Evolutionary conservation across 2,329 filamentous ascomycete species (phyloP).

Genomic region (Didymella glomerata): DNA sequence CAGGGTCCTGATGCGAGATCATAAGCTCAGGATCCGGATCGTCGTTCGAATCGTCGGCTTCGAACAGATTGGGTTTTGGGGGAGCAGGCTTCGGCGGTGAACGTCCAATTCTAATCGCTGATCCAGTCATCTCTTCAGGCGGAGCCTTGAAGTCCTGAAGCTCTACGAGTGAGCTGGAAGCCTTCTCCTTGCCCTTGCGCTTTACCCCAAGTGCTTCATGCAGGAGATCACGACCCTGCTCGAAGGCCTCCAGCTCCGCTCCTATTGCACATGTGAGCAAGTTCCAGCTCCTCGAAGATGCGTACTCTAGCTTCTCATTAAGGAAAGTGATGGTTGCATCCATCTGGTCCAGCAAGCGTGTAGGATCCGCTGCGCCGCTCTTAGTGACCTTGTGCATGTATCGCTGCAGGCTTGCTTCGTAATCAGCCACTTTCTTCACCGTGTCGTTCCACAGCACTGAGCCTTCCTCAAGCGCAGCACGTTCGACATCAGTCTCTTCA

Average conservation of each 20-base stretch:
- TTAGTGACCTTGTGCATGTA: slow-evolving; percentile 56
- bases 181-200: slow-evolving; percentile 42
- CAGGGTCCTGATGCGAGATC: slow-evolving; percentile 57
- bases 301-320: slow-evolving; percentile 62
- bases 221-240: slow-evolving; percentile 67
- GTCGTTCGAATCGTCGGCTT: slow-evolving; percentile 56
- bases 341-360: slow-evolving; percentile 58
- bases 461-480: slow-evolving; percentile 72
- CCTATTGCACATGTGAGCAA: slow-evolving; percentile 78
- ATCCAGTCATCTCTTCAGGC: slow-evolving; percentile 42
- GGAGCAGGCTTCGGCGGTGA: slow-evolving; percentile 44
- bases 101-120: slow-evolving; percentile 42
- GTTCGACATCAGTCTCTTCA: slow-evolving; percentile 67
- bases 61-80: slow-evolving; percentile 42
- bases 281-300: slow-evolving; percentile 73
- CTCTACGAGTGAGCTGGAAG: slow-evolving; percentile 30
- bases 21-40: slow-evolving; percentile 59
- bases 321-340: slow-evolving; percentile 64
- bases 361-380: slow-evolving; percentile 27
- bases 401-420: slow-evolving; percentile 69
- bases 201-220: slow-evolving; percentile 47
- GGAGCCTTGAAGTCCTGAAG: slow-evolving; percentile 27
- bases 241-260: slow-evolving; percentile 74
- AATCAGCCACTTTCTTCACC: slow-evolving; percentile 66
- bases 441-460: slow-evolving; percentile 71